These are phyloP conservation scores for Rhododendron ferrugineum DNA, from an alignment of 148 eudicot genomes.

Conservation along the genomic window DNA sequence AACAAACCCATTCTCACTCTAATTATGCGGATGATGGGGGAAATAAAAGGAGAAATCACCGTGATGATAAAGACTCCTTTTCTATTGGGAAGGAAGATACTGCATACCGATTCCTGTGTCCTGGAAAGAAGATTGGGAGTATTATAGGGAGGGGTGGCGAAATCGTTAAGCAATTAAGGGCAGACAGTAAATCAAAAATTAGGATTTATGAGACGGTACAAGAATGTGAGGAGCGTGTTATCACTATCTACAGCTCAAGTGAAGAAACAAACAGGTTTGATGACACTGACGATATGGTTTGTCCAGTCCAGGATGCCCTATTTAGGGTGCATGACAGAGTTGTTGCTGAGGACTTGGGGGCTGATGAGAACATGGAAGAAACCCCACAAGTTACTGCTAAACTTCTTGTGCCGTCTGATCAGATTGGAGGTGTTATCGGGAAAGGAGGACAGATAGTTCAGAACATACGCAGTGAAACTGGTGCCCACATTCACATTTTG, in stretches of 20 bases:
- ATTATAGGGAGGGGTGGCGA: slow-evolving; percentile 99
- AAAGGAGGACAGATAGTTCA: slow-evolving; percentile 97
- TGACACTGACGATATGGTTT: slow-evolving; percentile 53
- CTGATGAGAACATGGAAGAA: slow-evolving; percentile 57
- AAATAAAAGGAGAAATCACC: slow-evolving; percentile 64
- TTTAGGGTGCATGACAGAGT: slow-evolving; percentile 87
- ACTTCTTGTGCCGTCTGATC: slow-evolving; percentile 91
- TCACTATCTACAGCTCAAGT: slow-evolving; percentile 71
- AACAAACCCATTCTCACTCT: slow-evolving; percentile 59
- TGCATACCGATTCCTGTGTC: slow-evolving; percentile 86
- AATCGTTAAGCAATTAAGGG: slow-evolving; percentile 79
- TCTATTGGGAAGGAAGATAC: slow-evolving; percentile 78
- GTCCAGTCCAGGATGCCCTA: slow-evolving; percentile 91
- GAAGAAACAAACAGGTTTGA: slow-evolving; percentile 70
- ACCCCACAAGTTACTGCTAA: slow-evolving; percentile 56
- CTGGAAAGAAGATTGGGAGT: slow-evolving; percentile 85
- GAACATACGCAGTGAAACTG: slow-evolving; percentile 76
- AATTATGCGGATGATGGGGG: slow-evolving; percentile 67
- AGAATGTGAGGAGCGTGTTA: slow-evolving; percentile 80
- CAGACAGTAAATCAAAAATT: slow-evolving; percentile 75
- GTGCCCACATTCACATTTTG: slow-evolving; percentile 86
- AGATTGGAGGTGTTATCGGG: slow-evolving; percentile 93
- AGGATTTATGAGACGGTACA: slow-evolving; percentile 88
- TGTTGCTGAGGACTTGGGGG: slow-evolving; percentile 58
- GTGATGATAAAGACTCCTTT: slow-evolving; percentile 58